These are phyloP conservation scores for Alternaria arborescens DNA, from an alignment of 2,329 filamentous ascomycete species.

Conservation along the genomic window DNA sequence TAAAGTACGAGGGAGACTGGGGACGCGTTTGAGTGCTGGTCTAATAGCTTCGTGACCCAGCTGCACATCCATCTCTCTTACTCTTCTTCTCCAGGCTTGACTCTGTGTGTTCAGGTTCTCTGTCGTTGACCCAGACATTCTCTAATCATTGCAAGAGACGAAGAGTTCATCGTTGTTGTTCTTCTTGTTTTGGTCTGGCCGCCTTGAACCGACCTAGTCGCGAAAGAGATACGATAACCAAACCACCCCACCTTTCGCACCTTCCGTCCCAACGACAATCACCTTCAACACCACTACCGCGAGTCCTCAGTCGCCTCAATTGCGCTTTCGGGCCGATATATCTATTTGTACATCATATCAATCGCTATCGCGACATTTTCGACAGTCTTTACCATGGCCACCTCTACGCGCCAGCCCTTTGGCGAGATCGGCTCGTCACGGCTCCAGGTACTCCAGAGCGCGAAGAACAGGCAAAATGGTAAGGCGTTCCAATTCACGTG, in stretches of 20 bases:
- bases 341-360: background rate
- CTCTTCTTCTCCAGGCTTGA: slow-evolving; percentile 16
- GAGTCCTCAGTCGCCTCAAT: slow-evolving; percentile 4
- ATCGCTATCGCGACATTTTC: slow-evolving; percentile 2
- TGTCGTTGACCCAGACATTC: background rate
- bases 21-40: slow-evolving; percentile 30
- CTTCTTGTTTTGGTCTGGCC: slow-evolving; percentile 2
- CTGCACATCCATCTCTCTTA: slow-evolving; percentile 20
- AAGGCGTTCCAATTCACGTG: slow-evolving; percentile 30
- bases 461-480: slow-evolving; percentile 79
- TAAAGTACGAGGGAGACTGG: slow-evolving; percentile 23
- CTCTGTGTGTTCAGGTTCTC: background rate
- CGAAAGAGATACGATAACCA: slow-evolving; percentile 19
- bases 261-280: slow-evolving; percentile 11
- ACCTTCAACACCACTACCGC: slow-evolving; percentile 8
- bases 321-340: slow-evolving; percentile 1
- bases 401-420: slow-evolving; percentile 73
- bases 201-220: slow-evolving; percentile 10
- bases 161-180: background rate
- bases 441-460: slow-evolving; percentile 74
- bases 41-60: slow-evolving; percentile 26
- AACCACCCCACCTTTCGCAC: slow-evolving; percentile 20
- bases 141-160: background rate
- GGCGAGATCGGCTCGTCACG: slow-evolving; percentile 74
- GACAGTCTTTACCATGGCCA: slow-evolving; percentile 43